Base-by-base conservation (phyloP, 257 asterid species). In the Ilex aquifolium region DNA sequence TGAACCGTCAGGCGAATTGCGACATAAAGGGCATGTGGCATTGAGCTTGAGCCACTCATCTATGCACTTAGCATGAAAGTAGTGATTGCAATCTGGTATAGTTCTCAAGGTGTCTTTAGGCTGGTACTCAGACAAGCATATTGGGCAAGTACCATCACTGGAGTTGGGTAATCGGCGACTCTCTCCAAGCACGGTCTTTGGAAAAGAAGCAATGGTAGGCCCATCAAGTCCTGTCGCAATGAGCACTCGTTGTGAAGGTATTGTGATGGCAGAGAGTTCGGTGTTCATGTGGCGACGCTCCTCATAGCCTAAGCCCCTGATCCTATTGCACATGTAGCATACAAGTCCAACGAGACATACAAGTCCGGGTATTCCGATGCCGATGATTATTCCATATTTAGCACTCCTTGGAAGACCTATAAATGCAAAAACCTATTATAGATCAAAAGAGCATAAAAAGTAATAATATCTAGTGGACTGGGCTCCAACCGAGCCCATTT, bases 41-140 rank as follows among this genome's bases (percentile, higher is more conserved):
- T 91, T 91, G 67, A 82, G 80, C 76, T 72, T 83, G 17, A 91
- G 93, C 98, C 98, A 91, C 69, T 88, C 95, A 56, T 88, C 97
- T 0, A 91, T 70, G 65, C 98, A 91, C 13, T 71, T 69, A 0
- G 68, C 85, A 46, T 91, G 98, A 64, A 80, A 91, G 68, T 75
- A 86, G 66, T 91, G 98, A 60, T 82, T 77, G 80, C 98, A 91
- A 12, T 82, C 92, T 0, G 98, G 98, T 42, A 91, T 77, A 30
- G 82, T 83, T 32, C 90, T 80, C 13, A 88, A 32, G 0, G 74
- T 83, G 68, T 91, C 97, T 62, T 82, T 85, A 0, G 98, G 78
- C 55, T 80, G 67, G 62, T 86, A 91, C 32, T 88, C 97, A 0
- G 83, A 65, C 14, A 91, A 63, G 71, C 98, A 91, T 61, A 91